Evolutionary conservation across 106 monocot genomes (phyloP), one percentile per base, ranked within the genome.

Genomic region (Dactylorhiza incarnata): DNA sequence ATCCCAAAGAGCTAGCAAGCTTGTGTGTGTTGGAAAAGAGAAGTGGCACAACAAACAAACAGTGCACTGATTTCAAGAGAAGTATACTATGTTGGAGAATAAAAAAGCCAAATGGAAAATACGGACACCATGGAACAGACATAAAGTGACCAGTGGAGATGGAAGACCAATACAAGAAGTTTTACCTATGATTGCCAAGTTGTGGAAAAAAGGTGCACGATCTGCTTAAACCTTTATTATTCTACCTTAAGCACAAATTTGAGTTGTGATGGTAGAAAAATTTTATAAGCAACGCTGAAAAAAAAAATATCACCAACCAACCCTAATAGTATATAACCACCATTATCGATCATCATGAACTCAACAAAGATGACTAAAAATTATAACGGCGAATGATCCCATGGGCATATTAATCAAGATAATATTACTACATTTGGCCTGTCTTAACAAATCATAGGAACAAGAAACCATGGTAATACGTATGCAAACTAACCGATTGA

Each of bases 401-500:
- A 66, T 26, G 11, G 45, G 1, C 45, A 29, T 68, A 68, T 37
- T 37, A 7, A 69, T 9, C n/a, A 45, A 45, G 45, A 17, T n/a
- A 69, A 12, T 9, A 3, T 26, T 13, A 29, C 44, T 46, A 17
- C 45, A 16, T 69, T 69, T 46, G 44, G 45, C 16, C 5, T 16
- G 45, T 45, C 45, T 12, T 11, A 16, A 72, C 49, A 49, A 49
- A 49, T 16, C 2, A 48, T 48, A 49, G 10, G 43, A 7, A 69
- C 45, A 69, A 66, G 13, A 46, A 70, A 46, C 4, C 45, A 45
- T 70, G 69, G 20, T 49, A 23, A 49, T n/a, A 48, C 0, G 10
- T 73, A 12, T 14, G 37, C 45, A 52, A 4, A 76, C 16, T n/a
- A 75, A 93, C 97, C 86, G 78, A 24, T 81, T 93, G 54, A 97